Base-by-base conservation (phyloP, 2,329 filamentous ascomycete genomes). In the Nemania sp. region DNA sequence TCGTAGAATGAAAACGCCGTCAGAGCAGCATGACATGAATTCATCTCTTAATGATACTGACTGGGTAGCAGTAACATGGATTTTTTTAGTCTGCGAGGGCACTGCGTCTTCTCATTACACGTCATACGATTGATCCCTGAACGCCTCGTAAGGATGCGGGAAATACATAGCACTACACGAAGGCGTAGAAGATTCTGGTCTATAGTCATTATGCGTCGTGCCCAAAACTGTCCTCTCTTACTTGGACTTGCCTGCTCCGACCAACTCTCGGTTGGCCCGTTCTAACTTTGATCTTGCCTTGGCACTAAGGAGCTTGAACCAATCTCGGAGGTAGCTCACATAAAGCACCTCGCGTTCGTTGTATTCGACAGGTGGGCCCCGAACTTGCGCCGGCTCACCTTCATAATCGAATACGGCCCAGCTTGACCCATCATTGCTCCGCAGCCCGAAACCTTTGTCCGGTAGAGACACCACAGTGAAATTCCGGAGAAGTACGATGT, bases 341-440 rank as follows among this genome's bases (percentile, higher is more conserved):
- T 88, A 85, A 29, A 79, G 79, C 57, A 79, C 80, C 77, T 90
- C 88, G 29, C 77, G 79, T 15, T 82, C 79, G 29, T 80, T 81
- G 68, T 86, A 82, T 77, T 90, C 88, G 22, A 90, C 83, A 0
- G 88, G 88, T 61, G 87, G 86, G 0, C 88, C 88, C 68, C 83
- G 85, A 60, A 90, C 85, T 78, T 90, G 85, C 49, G 85, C 80
- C 51, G 83, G 77, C 59, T 78, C 78, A 35, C 72, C 72, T 38
- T 79, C 77, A 45, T 79, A 78, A 71, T 89, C 86, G 69, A 88
- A 90, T 2, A 91, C 87, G 1, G 87, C 88, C 86, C 89, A 91
- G 62, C 86, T 85, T 18, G 87, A 89, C 38, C 79, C 81, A 52
- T 86, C 85, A n/a, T 81, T 82, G n/a, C 83, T 83, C 55, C 83